Base-by-base conservation (phyloP, 176 grass and related monocot species). In the Alloteropsis semialata region DNA sequence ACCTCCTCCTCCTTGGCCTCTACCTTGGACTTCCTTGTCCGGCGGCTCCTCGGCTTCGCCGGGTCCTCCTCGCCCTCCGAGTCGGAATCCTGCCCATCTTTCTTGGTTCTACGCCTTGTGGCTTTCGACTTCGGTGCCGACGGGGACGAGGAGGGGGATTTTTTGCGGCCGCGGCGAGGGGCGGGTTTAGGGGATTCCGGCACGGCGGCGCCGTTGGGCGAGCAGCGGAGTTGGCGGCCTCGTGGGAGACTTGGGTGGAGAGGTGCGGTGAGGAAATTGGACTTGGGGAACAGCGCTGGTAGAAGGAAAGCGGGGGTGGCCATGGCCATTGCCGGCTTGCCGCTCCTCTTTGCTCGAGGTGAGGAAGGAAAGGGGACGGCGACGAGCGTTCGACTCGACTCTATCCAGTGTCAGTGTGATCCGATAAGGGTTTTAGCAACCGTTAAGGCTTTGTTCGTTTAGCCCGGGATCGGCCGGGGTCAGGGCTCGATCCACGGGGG, bases 241-340 rank as follows among this genome's bases (percentile, higher is more conserved):
- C 74, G 56, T 22, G 63, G 34, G 48, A 65, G 57, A 4, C 53
- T 64, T 33, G 29, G 8, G 34, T 69, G 57, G 53, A 76, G 33
- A 7, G 62, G 50, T 0, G 72, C 25, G 18, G 53, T 11, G 3
- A 86, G 36, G 4, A 72, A 63, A 78, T 12, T 38, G 33, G 16
- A 44, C 37, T 80, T 84, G 80, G 80, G 75, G 57, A 53, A 75
- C 39, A 64, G 50, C 1, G 69, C 37, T 27, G 81, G 83, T 2
- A 83, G 53, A 74, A 64, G 78, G 83, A 58, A 87, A 24, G 67
- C 69, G 72, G 84, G 81, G 82, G 79, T 36, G 27, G 78, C 82
- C 77, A 85, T 72, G 39, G 92, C 76, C 84, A 89, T 85, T 18
- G 85, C 81, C 56, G 71, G 11, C 65, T 85, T 18, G 85, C 81